Base-by-base conservation (phyloP, 306 rosid genomes). In the Cyamopsis tetragonoloba region DNA sequence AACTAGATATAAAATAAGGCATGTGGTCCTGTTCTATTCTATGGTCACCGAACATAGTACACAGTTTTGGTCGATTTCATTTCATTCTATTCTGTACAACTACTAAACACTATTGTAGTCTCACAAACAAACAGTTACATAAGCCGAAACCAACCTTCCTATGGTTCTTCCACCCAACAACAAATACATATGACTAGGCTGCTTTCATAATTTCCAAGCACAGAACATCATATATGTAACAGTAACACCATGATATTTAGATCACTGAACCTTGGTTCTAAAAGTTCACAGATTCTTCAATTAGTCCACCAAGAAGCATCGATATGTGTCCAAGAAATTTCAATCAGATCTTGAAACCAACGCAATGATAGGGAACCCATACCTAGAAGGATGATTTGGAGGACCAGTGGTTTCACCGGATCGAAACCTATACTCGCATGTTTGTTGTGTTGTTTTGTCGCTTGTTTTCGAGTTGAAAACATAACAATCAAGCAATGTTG, bases 381-480 rank as follows among this genome's bases (percentile, higher is more conserved):
- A 86, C 93, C 83, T 82, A 3, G 81, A 23, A 56, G 80, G 86
- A 66, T 57, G 75, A 50, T 66, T 30, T n/a, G 58, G 46, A 69
- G 81, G 79, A 42, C 67, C 84, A 22, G 73, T 64, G 22, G 72
- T 80, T 54, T 84, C 77, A 57, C 73, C 84, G 81, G 59, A 61
- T 67, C 69, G 72, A 74, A 17, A 17, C 57, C 39, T 66, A 62
- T 80, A 78, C 34, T 76, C 85, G 41, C 54, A 60, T 53, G 39
- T 51, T 68, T 44, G 72, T 20, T 10, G 64, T 57, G 64, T 51
- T 60, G 82, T 42, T 75, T 70, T 74, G 50, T 77, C 83, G 56
- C 70, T 77, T 50, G 66, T 65, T 74, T 68, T 81, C 6, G 82
- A 83, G 42, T 96, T 86, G 82, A 74, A 74, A 38, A 66, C 41